phyloP scores from a whole-genome alignment of 139 green algal species.

The Tetraselmis chui region DNA sequence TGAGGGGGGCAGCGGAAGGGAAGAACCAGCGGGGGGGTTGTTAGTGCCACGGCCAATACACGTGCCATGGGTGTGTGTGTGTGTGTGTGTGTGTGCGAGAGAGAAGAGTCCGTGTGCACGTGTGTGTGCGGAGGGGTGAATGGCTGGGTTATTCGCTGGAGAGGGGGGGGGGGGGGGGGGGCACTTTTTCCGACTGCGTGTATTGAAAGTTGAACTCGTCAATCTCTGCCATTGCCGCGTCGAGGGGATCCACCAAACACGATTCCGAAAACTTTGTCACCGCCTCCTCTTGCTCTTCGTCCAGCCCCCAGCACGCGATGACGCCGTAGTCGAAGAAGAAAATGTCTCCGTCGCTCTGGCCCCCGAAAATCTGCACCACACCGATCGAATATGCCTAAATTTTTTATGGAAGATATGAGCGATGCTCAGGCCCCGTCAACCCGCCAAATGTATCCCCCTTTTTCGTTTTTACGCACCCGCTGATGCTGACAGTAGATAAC shows the following conservation, averaged over 20 bases:
- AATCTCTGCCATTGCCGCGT: slow-evolving; percentile 11
- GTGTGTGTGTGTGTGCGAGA: no score
- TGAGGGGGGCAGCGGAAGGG: slow-evolving; percentile 13
- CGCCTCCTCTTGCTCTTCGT: slow-evolving; percentile 2
- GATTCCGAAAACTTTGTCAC: neutral
- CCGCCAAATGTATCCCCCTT: neutral
- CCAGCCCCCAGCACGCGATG: slow-evolving; percentile 60
- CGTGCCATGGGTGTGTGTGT: no score
- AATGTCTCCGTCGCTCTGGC: slow-evolving; percentile 27
- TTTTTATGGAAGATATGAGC: no score
- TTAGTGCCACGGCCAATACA: no score
- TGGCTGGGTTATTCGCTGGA: no score
- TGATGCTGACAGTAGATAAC: neutral
- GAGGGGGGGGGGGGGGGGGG: neutral
- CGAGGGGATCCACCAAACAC: neutral
- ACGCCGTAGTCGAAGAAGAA: slow-evolving; percentile 74
- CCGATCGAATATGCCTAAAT: no score
- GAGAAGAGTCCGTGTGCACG: no score
- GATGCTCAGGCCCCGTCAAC: no score
- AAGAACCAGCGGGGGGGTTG: neutral
- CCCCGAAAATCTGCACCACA: slow-evolving; percentile 1
- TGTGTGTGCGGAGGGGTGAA: no score
- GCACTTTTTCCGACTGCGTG: slow-evolving; percentile 32
- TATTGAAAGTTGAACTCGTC: slow-evolving; percentile 52
- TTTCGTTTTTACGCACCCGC: neutral